These are phyloP conservation scores for Tardiomyces digboiensis DNA, from an alignment of 1,139 yeast genomes.

Conservation along the genomic window DNA sequence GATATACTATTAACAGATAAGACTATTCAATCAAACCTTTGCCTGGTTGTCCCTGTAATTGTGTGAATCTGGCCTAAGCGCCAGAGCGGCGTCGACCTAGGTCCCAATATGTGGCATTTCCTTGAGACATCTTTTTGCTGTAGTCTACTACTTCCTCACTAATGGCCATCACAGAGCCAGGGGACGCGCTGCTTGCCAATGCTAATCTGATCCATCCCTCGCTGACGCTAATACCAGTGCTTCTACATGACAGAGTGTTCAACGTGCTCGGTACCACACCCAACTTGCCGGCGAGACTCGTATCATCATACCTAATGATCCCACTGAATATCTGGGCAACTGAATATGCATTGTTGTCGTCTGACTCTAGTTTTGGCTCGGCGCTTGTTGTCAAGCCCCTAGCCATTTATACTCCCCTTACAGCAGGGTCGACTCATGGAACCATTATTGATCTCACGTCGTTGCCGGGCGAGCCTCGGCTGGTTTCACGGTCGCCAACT, in stretches of 20 bases:
- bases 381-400: not conserved
- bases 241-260: not conserved
- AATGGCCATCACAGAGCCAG: no score
- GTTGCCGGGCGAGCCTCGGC: not conserved
- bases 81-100: no score
- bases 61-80: no score
- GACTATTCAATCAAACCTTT: no score
- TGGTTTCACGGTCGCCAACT: not conserved
- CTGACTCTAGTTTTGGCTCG: not conserved
- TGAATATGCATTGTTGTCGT: not conserved
- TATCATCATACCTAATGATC: not conserved
- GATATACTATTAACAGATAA: no score
- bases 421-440: not conserved
- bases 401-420: not conserved
- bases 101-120: no score
- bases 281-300: not conserved
- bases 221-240: not conserved
- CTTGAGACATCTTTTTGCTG: no score
- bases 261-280: not conserved
- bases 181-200: no score
- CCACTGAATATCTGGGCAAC: not conserved
- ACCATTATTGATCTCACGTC: not conserved
- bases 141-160: no score
- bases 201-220: not conserved
- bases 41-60: no score